These are phyloP conservation scores for Clathrus columnatus DNA, from an alignment of 768 basidiomycete genomes.

Conservation along the genomic window DNA sequence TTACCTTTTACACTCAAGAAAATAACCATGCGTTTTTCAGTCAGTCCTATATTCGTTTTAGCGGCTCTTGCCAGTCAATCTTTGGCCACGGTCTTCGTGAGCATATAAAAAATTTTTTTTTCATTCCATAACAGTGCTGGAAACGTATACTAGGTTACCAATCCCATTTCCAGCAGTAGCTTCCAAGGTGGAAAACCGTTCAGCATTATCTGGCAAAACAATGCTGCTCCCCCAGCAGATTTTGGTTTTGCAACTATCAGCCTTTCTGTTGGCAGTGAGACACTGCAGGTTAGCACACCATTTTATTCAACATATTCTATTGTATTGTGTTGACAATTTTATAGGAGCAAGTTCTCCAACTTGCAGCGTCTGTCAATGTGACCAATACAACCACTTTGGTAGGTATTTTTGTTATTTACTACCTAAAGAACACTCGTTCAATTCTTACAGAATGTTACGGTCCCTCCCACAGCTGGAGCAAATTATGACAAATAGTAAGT, in stretches of 20 bases:
- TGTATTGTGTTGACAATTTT: conserved; percentile 12
- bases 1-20: not conserved
- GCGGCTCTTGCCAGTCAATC: conserved; percentile 41
- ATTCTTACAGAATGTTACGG: conserved; percentile 33
- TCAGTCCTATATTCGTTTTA: conserved; percentile 27
- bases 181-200: conserved; percentile 42
- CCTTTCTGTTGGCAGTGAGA: conserved; percentile 55
- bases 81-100: conserved; percentile 49
- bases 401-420: not conserved
- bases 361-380: conserved; percentile 44
- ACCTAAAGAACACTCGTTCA: not conserved
- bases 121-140: conserved; percentile 2
- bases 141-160: conserved; percentile 40
- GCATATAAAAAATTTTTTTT: conserved; percentile 18
- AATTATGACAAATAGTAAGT: conserved; percentile 48
- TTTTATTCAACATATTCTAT: not conserved
- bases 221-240: conserved; percentile 37
- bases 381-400: conserved; percentile 18
- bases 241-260: conserved; percentile 47
- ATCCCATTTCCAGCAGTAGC: conserved; percentile 37
- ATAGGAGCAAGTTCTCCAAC: conserved; percentile 41
- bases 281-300: conserved; percentile 51
- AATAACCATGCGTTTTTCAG: not conserved
- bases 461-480: conserved; percentile 44
- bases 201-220: conserved; percentile 54